Evolutionary conservation across 805 yeast species (phyloP), one percentile per base, ranked within the genome.

Genomic region (Candida dendrica): DNA sequence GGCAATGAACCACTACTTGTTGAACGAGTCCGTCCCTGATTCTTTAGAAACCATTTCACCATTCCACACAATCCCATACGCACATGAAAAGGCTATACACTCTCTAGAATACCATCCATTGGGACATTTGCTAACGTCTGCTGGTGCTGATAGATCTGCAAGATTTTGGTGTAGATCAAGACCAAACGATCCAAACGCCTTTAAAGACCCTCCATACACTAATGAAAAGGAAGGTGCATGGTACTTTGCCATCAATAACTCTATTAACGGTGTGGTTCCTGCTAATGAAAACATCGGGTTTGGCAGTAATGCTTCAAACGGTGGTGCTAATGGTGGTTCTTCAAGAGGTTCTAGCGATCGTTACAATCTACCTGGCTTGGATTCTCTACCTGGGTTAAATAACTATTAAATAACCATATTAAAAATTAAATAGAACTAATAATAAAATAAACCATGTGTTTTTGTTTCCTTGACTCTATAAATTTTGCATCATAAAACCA

Each of bases 141-240:
- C 96, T 0, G 91, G 97, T 16, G 88, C 93, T 43, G 99, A 93
- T 61, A 77, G 93, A 57, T 79, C 95, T 5, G 86, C 95, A 19
- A 66, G 97, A 42, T 86, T 95, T 63, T 93, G 99, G 99, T 79
- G 90, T 26, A 71, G 99, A 40, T 84, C 95, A 1, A 72, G 95
- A 57, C 96, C 97, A 2, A 83, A 81, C 51, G 98, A 93, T 65
- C 84, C 87, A 1, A 76, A 75, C 56, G 84, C 86, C 3, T 88
- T 78, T 65, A 77, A 80, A 49, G 96, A 87, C 59, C 84, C 87
- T 14, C 79, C 87, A 43, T 88, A 89, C 62, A 82, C 87, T 15
- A 71, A 76, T 58, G 77, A 75, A 35, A 77, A 77, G 50, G 66
- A 65, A 39, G 79, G 76, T 32, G 79, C 80, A 6, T 76, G 81